Conservation (phyloP, 148 eudicot species). For the Chenopodium formosanum region DNA sequence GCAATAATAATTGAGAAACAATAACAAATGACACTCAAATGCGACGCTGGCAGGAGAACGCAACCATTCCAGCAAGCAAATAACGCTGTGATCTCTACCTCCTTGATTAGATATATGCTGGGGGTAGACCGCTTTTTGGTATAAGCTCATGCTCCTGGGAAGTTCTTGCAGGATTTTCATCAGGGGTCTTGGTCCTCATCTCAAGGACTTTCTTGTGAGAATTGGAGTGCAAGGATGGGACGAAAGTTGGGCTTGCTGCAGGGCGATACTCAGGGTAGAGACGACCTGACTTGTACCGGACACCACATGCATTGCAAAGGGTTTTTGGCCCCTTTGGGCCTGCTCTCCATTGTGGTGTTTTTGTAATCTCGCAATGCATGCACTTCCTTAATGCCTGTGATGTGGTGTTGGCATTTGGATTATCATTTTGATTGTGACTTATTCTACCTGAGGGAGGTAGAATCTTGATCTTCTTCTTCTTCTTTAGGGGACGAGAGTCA, state of each 20-base stretch:
- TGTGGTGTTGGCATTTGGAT: slow-evolving; percentile 19
- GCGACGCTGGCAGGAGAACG: slow-evolving; percentile 9
- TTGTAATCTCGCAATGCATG: slow-evolving; percentile 88
- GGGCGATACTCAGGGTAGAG: slow-evolving; percentile 96
- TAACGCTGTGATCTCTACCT: not conserved
- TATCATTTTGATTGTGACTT: slow-evolving; percentile 16
- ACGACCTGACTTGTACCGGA: slow-evolving; percentile 83
- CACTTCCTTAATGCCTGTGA: slow-evolving; percentile 65
- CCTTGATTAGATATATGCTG: slow-evolving; percentile 27
- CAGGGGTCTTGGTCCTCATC: slow-evolving; percentile 54
- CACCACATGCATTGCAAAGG: slow-evolving; percentile 97
- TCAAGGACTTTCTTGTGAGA: slow-evolving; percentile 94
- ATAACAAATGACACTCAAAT: slow-evolving; percentile 23
- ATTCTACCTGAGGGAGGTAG: slow-evolving; percentile 33
- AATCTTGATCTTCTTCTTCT: slow-evolving; percentile 61
- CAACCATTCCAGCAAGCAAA: slow-evolving; percentile 1
- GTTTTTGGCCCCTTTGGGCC: slow-evolving; percentile 95
- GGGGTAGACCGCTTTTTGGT: slow-evolving; percentile 30
- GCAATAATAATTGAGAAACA: slow-evolving; percentile 21
- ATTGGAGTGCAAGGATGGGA: slow-evolving; percentile 78
- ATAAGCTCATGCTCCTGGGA: slow-evolving; percentile 27
- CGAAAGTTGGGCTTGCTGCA: slow-evolving; percentile 89
- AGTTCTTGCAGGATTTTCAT: slow-evolving; percentile 11
- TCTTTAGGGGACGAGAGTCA: slow-evolving; percentile 41
- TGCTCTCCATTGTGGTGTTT: slow-evolving; percentile 97